Base-by-base conservation (phyloP, 73 alveolate species). In the Paramecium sexaurelia region DNA sequence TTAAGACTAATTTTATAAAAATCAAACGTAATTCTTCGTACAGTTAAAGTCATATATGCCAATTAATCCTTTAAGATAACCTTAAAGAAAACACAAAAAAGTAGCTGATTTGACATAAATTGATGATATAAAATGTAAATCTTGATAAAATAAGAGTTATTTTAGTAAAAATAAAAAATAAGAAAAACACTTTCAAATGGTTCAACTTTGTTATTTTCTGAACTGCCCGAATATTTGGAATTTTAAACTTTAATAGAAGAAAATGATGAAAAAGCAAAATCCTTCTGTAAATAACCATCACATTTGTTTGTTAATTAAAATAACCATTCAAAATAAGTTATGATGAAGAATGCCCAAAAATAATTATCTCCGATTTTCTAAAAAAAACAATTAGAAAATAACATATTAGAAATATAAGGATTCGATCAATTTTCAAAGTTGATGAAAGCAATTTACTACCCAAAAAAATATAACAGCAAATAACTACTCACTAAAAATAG, bases 1-100 rank as follows among this genome's bases (percentile, higher is more conserved):
- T 61, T 61, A 61, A 10, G 43, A 61, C 26, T 26, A 7, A 29
- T 61, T 61, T 61, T 61, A 22, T 32, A 11, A 61, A 61, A 32
- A 61, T 61, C 26, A 61, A 61, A 32, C 26, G 0, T 29, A 61
- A 61, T 61, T 45, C 43, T 61, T 61, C n/a, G 43, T 61, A 61
- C 43, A 61, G 9, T 24, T 61, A 32, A 61, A 32, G 43, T 61
- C 83, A 9, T 61, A 61, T 61, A 29, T 61, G 43, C 83, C 83
- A 61, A 61, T 61, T 0, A 61, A 61, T 24, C 83, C 83, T 26
- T 29, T 61, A 29, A 61, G 43, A 29, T 29, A 26, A 61, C 83
- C 83, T 61, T 61, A 26, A 61, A 17, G 83, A 61, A 61, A 61
- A 61, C 83, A 61, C 26, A 61, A 61, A 61, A 61, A 61, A 24